Evolutionary conservation across 495 filamentous ascomycete genomes (phyloP).

Genomic region (Penicillium canescens): DNA sequence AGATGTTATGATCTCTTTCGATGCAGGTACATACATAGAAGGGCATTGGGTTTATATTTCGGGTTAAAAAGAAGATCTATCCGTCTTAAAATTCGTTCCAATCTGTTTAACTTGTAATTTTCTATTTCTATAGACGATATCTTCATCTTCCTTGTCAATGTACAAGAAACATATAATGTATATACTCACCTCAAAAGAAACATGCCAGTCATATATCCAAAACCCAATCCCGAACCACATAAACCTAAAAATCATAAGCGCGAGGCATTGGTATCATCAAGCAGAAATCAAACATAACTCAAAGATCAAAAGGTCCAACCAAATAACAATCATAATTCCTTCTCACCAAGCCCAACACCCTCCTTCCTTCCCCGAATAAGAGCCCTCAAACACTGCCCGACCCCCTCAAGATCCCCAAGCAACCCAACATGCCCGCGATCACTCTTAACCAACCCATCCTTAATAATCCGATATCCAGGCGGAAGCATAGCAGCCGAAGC

Average conservation of each 20-base stretch:
- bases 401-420: constrained; percentile 79
- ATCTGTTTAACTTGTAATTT: not conserved
- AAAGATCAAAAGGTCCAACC: not conserved
- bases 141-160: not conserved
- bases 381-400: constrained; percentile 71
- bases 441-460: constrained; percentile 70
- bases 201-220: not conserved
- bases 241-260: constrained; percentile 7
- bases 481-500: constrained; percentile 86
- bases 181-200: not conserved
- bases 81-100: not conserved
- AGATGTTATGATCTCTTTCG: not conserved
- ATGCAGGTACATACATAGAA: constrained; percentile 21
- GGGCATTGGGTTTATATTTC: constrained; percentile 20
- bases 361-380: constrained; percentile 64
- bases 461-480: constrained; percentile 69
- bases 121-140: not conserved
- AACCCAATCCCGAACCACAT: not conserved
- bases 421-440: constrained; percentile 86
- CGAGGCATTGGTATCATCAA: constrained; percentile 22
- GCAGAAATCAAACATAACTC: constrained; percentile 4
- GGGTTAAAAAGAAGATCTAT: constrained; percentile 12
- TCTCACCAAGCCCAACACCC: constrained; percentile 64
- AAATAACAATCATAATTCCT: constrained; percentile 1
- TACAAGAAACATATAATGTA: not conserved